phyloP scores from a whole-genome alignment of 1,139 yeast species.

The Lizanozyma gosingica region DNA sequence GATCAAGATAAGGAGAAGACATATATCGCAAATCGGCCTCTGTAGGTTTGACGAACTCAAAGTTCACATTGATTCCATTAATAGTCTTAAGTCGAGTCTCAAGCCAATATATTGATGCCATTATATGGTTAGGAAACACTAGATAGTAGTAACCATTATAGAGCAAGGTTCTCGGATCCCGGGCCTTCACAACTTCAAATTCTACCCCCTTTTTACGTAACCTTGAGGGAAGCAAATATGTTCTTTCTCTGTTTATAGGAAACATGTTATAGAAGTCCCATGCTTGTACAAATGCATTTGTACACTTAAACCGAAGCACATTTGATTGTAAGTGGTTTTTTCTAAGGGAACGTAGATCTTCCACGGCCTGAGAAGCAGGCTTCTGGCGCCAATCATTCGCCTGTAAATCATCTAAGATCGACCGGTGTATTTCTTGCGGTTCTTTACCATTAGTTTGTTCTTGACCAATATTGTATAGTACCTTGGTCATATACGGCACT shows the following conservation, averaged over 20 bases:
- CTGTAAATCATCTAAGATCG: slow-evolving; percentile 22
- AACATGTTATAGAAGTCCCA: slow-evolving; percentile 28
- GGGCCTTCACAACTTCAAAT: slow-evolving; percentile 34
- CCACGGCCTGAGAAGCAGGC: slow-evolving; percentile 18
- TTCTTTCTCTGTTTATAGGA: slow-evolving; percentile 25
- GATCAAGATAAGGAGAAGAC: slow-evolving; percentile 19
- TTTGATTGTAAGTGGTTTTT: slow-evolving; percentile 13
- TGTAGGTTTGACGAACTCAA: slow-evolving; percentile 29
- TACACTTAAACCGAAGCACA: slow-evolving; percentile 27
- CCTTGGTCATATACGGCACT: slow-evolving; percentile 18
- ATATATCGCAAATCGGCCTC: slow-evolving; percentile 14
- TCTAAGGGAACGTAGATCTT: slow-evolving; percentile 12
- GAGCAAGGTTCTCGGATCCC: slow-evolving; percentile 36
- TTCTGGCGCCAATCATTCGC: slow-evolving; percentile 25
- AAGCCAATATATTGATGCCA: slow-evolving; percentile 42
- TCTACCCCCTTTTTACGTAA: slow-evolving; percentile 15
- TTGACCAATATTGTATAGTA: slow-evolving; percentile 14
- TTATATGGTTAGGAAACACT: slow-evolving; percentile 34
- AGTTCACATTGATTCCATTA: slow-evolving; percentile 40
- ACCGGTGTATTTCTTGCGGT: slow-evolving; percentile 8
- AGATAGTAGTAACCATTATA: slow-evolving; percentile 45
- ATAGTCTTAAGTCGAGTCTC: slow-evolving; percentile 41
- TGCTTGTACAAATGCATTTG: slow-evolving; percentile 25
- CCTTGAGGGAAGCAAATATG: slow-evolving; percentile 14
- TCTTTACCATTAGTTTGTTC: slow-evolving; percentile 5